Conservation (phyloP, 169 alveolate genomes). For the Plasmodium billcollinsi region DNA sequence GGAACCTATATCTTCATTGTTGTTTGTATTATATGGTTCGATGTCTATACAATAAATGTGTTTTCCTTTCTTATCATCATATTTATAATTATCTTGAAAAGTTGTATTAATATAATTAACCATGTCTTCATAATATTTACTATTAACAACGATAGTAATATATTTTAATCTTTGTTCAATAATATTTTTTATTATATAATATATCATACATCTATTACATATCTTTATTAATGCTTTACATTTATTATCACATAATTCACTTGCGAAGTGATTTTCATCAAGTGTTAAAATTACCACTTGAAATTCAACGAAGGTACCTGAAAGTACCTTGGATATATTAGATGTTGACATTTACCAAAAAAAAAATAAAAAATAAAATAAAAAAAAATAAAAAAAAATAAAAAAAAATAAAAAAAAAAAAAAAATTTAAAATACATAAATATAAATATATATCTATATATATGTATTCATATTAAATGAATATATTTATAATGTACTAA, state of each 20-base stretch:
- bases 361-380: neutral
- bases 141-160: constrained; percentile 50
- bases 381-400: neutral
- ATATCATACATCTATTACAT: constrained; percentile 51
- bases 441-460: too few relatives aligned
- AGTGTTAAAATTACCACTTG: constrained; percentile 57
- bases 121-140: constrained; percentile 61
- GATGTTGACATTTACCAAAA: neutral
- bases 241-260: constrained; percentile 49
- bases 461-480: too few relatives aligned
- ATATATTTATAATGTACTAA: too few relatives aligned
- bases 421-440: too few relatives aligned
- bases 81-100: constrained; percentile 46
- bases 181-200: constrained; percentile 39
- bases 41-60: constrained; percentile 55
- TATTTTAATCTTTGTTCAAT: constrained; percentile 60
- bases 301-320: constrained; percentile 54
- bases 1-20: constrained; percentile 57
- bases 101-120: constrained; percentile 31
- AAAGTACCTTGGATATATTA: constrained; percentile 26
- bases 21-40: constrained; percentile 29
- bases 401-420: constrained; percentile 1
- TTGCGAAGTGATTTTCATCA: constrained; percentile 54
- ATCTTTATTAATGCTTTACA: constrained; percentile 63
- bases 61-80: constrained; percentile 52